Evolutionary conservation across 202 grass and related monocot species (phyloP).

Genomic region (Elaeis oleifera): DNA sequence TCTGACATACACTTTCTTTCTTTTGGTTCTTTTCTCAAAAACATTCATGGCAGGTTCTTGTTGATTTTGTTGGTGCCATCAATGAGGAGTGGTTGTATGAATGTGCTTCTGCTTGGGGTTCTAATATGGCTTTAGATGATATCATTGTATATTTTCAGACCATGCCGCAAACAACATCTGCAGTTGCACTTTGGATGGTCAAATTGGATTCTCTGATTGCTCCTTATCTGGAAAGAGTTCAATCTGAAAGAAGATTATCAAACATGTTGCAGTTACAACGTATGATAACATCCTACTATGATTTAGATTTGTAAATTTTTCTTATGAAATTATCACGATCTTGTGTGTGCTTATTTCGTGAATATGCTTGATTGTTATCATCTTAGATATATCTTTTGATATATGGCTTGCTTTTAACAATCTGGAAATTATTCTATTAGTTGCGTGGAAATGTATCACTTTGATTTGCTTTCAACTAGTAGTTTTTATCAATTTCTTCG

Average conservation of each 20-base stretch:
- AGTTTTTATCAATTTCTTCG: no score
- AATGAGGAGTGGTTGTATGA: slow-evolving; percentile 71
- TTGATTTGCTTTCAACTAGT: no score
- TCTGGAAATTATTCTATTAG: no score
- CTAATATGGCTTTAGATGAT: slow-evolving; percentile 54
- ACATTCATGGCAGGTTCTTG: slow-evolving; percentile 56
- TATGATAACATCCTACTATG: slow-evolving; percentile 32
- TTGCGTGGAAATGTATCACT: no score
- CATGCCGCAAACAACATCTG: slow-evolving; percentile 95
- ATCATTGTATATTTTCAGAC: slow-evolving; percentile 76
- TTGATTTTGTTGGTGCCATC: slow-evolving; percentile 94
- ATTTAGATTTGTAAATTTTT: slow-evolving; percentile 7
- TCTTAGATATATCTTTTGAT: no score
- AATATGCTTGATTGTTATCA: no score
- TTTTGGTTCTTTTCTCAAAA: slow-evolving; percentile 4
- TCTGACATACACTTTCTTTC: no score
- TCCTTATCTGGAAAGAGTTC: slow-evolving; percentile 36
- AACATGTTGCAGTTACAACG: slow-evolving; percentile 19
- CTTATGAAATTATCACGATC: not conserved
- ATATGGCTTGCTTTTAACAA: no score
- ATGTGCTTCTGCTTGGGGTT: slow-evolving; percentile 36
- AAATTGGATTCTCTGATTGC: slow-evolving; percentile 76
- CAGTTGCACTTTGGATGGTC: slow-evolving; percentile 92
- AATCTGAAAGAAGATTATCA: slow-evolving; percentile 23
- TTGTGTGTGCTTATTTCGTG: no score